These are phyloP conservation scores for Heterobasidion occidentale DNA, from an alignment of 1,284 basidiomycete genomes.

Conservation along the genomic window DNA sequence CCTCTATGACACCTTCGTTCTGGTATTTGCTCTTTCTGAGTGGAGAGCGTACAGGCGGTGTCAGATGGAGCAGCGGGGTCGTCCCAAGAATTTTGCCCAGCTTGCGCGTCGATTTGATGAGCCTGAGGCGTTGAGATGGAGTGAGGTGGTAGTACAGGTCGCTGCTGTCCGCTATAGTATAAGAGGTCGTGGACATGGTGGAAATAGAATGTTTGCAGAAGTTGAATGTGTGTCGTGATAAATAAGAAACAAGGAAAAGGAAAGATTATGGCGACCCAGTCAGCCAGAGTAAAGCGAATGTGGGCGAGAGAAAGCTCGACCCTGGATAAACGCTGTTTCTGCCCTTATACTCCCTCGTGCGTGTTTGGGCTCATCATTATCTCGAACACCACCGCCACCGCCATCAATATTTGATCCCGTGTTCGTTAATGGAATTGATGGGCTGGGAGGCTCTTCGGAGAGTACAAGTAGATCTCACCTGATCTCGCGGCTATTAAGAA, in stretches of 20 bases:
- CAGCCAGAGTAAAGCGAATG: neutral
- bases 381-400: neutral
- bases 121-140: constrained; percentile 6
- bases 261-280: neutral
- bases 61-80: constrained; percentile 5
- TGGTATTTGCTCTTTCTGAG: neutral
- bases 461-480: neutral
- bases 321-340: neutral
- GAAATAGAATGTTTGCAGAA: neutral
- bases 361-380: neutral
- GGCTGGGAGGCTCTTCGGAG: too few relatives aligned
- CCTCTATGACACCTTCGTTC: neutral
- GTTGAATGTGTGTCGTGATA: neutral
- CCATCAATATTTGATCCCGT: neutral
- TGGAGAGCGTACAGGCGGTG: neutral
- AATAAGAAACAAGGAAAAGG: neutral
- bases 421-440: too few relatives aligned
- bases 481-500: neutral
- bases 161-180: neutral
- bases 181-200: neutral
- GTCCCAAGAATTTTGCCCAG: constrained; percentile 10
- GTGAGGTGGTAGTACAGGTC: neutral
- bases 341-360: neutral
- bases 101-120: constrained; percentile 11
- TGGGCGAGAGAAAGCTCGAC: neutral